A percentile compares a stretch with the other conserved stretches of the same genome.
These are phyloP conservation scores for Fibroporia radiculosa DNA, from an alignment of 768 basidiomycete genomes.

Conservation along the genomic window DNA sequence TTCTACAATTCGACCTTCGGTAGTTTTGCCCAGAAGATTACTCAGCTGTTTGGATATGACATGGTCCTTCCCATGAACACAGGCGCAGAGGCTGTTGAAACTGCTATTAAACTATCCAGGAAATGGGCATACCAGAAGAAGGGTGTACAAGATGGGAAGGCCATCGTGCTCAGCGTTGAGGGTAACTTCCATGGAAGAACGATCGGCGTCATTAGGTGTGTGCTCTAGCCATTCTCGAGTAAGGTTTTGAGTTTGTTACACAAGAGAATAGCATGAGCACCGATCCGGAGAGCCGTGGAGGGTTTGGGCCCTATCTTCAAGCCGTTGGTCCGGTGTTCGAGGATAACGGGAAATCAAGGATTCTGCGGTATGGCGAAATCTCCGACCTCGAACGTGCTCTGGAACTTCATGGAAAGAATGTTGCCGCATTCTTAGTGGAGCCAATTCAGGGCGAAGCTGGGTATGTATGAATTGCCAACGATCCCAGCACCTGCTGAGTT, in stretches of 20 bases:
- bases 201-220: constrained; percentile 72
- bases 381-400: constrained; percentile 80
- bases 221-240: constrained; percentile 2
- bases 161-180: constrained; percentile 76
- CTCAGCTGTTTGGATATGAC: constrained; percentile 81
- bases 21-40: constrained; percentile 80
- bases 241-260: constrained; percentile 6
- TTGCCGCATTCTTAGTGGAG: constrained; percentile 93
- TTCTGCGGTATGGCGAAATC: constrained; percentile 78
- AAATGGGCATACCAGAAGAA: constrained; percentile 97
- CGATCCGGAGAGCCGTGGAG: constrained; percentile 79
- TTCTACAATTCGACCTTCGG: constrained; percentile 95
- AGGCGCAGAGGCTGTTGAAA: constrained; percentile 97
- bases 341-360: constrained; percentile 39
- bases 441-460: constrained; percentile 99
- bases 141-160: constrained; percentile 72
- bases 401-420: constrained; percentile 68
- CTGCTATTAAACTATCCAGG: constrained; percentile 88
- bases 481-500: background rate
- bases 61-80: constrained; percentile 99
- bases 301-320: constrained; percentile 87
- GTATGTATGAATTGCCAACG: constrained; percentile 36
- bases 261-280: constrained; percentile 71
- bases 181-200: constrained; percentile 98
- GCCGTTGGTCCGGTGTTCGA: constrained; percentile 75